These are phyloP conservation scores for Telfairia occidentalis DNA, from an alignment of 331 rosid species.

Conservation along the genomic window DNA sequence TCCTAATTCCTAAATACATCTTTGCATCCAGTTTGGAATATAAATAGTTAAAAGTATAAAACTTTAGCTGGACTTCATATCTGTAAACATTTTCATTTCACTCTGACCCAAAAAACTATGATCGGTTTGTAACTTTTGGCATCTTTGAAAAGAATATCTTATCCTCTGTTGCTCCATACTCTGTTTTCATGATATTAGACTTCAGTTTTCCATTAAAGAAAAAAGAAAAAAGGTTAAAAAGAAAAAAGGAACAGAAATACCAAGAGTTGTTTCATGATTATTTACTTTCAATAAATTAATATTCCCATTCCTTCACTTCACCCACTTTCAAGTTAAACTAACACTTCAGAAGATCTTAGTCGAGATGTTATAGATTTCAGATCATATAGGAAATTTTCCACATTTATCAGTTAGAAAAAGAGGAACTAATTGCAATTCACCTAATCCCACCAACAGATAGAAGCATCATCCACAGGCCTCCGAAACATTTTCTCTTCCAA, in stretches of 20 bases:
- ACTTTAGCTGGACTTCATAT: neutral
- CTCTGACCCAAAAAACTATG: neutral
- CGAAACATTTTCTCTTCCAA: neutral
- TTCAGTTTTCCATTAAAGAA: neutral
- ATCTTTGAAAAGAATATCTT: neutral
- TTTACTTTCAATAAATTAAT: neutral
- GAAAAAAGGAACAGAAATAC: neutral
- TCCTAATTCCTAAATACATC: neutral
- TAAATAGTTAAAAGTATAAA: neutral
- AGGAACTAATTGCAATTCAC: neutral
- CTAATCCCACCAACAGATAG: neutral
- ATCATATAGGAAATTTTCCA: neutral
- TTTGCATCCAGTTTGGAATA: neutral
- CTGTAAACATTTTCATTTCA: neutral
- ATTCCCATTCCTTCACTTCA: neutral
- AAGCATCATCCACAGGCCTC: neutral
- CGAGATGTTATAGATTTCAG: neutral
- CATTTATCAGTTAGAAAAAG: neutral
- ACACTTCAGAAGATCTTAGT: neutral
- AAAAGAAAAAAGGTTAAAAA: neutral
- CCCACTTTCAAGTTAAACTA: neutral
- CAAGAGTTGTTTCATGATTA: neutral
- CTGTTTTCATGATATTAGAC: neutral
- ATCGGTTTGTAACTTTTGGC: neutral
- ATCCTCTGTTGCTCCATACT: neutral